phyloP scores from a whole-genome alignment of 768 basidiomycete genomes.

The Chiua virens region DNA sequence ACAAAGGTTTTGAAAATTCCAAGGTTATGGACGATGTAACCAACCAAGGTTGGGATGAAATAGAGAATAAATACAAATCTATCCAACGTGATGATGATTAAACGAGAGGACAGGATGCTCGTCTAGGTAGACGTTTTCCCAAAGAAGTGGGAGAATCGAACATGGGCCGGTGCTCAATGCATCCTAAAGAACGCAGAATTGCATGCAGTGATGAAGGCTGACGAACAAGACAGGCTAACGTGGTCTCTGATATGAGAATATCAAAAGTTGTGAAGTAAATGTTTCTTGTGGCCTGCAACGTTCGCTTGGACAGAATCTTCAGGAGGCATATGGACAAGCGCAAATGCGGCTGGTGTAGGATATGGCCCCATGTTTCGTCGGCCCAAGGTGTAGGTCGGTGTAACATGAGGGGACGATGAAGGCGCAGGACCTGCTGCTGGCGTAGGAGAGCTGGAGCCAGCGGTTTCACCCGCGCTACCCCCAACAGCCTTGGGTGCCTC shows the following conservation, averaged over 20 bases:
- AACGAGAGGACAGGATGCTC: constrained; percentile 31
- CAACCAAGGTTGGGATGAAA: constrained; percentile 15
- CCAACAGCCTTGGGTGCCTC: constrained; percentile 62
- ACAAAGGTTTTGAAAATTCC: constrained; percentile 1
- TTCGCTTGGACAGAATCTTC: constrained; percentile 3
- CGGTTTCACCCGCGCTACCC: constrained; percentile 52
- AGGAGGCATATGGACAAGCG: constrained; percentile 4
- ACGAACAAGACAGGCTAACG: constrained; percentile 2
- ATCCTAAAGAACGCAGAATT: constrained; percentile 2
- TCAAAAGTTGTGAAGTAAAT: constrained; percentile 11
- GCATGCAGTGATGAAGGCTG: constrained; percentile 4
- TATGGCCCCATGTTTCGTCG: constrained; percentile 32
- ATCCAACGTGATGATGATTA: constrained; percentile 22
- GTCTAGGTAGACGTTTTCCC: constrained; percentile 26
- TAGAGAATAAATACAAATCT: constrained; percentile 26
- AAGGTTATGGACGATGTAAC: constrained; percentile 12
- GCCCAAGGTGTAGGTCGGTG: constrained; percentile 61
- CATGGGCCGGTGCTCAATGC: not conserved
- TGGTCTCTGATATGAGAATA: not conserved
- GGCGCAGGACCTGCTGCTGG: constrained; percentile 10
- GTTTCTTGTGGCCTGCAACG: constrained; percentile 10
- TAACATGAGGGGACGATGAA: constrained; percentile 43
- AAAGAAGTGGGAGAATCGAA: constrained; percentile 1
- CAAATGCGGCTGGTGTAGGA: constrained; percentile 16
- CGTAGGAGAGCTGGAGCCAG: constrained; percentile 17